Base-by-base conservation (phyloP, 306 rosid genomes). In the Lathyrus tuberosus region DNA sequence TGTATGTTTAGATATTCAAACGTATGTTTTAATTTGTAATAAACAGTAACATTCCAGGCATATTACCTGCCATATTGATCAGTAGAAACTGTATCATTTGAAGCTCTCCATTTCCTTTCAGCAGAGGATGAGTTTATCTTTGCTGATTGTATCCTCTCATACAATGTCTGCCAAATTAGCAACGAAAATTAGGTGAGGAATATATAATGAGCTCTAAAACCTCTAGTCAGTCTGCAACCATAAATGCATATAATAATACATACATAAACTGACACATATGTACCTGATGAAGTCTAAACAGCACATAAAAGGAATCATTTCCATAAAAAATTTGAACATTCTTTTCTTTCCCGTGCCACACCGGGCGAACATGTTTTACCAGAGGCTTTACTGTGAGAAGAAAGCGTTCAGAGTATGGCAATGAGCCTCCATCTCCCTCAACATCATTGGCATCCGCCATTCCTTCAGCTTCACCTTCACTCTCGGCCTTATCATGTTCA, bases 391-490 rank as follows among this genome's bases (percentile, higher is more conserved):
- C 91, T 13, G 96, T 78, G 60, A 73, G 79, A 60, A 91, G 85
- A 87, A 91, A 91, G 44, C 91, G 86, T 60, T 95, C 99, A 37
- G 95, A 91, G 62, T 73, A 80, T 6, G 93, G 87, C 78, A 95
- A 70, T 18, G 87, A 83, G 61, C 82, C 61, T 72, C 91, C 91
- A 70, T 91, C 99, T 67, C 97, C 97, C 63, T 91, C 99, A 76
- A 79, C 95, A 76, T 91, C 97, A 79, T 89, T 88, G 70, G 92
- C 99, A 76, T 91, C 97, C 1, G 92, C 91, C 85, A 81, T 89
- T 74, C 92, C 99, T 82, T 95, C 99, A 18, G 86, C 99, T 86
- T 95, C 99, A 35, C 97, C 99, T 87, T 95, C 99, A 74, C 99
- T 95, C 86, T 95, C 99, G 4, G 88, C 96, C 86, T 91, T 91